Evolutionary conservation across 2,329 filamentous ascomycete species (phyloP).

Genomic region (Teratosphaeria nubilosa): DNA sequence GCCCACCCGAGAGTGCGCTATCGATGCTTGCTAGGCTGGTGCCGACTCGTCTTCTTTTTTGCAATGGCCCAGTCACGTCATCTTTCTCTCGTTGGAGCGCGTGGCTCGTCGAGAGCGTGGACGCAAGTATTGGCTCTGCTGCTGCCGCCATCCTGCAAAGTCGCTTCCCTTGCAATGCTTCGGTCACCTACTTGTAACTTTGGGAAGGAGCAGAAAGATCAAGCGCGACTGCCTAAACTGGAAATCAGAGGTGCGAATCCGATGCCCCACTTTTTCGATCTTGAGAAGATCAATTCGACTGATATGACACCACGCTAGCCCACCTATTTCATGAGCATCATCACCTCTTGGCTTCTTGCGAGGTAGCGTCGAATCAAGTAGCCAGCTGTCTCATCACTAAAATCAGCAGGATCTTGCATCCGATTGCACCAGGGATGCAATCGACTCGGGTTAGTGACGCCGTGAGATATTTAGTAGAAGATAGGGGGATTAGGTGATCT

Average conservation of each 20-base stretch:
- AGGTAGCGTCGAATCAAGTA: constrained; percentile 17
- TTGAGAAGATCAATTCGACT: background rate
- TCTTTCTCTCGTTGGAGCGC: background rate
- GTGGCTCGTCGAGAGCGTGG: constrained; percentile 6
- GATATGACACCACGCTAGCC: no score
- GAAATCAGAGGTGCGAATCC: background rate
- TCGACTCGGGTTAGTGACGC: constrained; percentile 33
- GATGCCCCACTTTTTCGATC: background rate
- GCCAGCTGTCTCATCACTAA: constrained; percentile 10
- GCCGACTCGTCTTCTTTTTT: background rate
- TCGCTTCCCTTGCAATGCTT: background rate
- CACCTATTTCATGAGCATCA: background rate
- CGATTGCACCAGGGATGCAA: constrained; percentile 8
- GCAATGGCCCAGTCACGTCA: background rate
- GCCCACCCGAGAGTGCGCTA: constrained; percentile 27
- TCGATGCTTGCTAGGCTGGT: constrained; percentile 20
- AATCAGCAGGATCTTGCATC: constrained; percentile 13
- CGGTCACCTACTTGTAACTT: background rate
- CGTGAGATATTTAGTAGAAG: no score
- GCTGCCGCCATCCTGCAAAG: constrained; percentile 1
- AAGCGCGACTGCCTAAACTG: constrained; percentile 12
- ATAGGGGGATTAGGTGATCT: no score
- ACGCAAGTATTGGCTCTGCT: constrained; percentile 15
- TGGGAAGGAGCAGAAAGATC: constrained; percentile 3
- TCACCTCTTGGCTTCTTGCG: constrained; percentile 11